A percentile compares a stretch with the other conserved stretches of the same genome.
phyloP scores from a whole-genome alignment of 75 land plant genomes.

The Selaginella tamariscina region DNA sequence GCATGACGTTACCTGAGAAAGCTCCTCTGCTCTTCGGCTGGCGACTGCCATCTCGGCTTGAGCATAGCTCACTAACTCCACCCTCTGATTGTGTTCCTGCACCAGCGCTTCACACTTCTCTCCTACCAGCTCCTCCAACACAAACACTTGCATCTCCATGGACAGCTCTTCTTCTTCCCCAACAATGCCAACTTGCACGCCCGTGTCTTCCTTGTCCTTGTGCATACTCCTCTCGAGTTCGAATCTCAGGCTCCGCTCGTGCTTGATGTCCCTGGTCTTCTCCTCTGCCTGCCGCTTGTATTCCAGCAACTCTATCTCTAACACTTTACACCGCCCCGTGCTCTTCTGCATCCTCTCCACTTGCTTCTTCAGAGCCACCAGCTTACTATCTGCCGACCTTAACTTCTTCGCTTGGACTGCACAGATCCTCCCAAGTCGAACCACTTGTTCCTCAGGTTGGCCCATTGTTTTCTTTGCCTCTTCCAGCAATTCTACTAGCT shows the following conservation, averaged over 20 bases:
- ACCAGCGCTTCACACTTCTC: neutral
- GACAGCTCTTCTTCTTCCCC: neutral
- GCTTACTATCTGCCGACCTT: neutral
- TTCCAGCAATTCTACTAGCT: too few relatives aligned
- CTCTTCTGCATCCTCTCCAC: neutral
- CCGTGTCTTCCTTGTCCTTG: neutral
- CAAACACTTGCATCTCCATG: constrained; percentile 4
- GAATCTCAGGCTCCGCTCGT: neutral
- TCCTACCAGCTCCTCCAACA: neutral
- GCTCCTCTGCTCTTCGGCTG: neutral
- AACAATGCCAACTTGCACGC: neutral
- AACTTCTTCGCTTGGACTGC: neutral
- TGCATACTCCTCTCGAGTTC: neutral
- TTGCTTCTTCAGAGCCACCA: constrained; percentile 5
- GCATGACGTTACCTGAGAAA: neutral
- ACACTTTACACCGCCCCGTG: neutral
- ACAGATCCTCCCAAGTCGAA: neutral
- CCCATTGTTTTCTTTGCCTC: too few relatives aligned
- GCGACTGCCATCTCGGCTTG: neutral
- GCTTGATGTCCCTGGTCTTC: constrained; percentile 2
- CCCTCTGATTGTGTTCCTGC: neutral
- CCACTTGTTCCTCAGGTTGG: neutral
- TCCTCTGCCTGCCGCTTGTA: neutral
- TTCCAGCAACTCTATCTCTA: neutral
- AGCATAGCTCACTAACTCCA: neutral